Evolutionary conservation across 805 yeast species (phyloP), one percentile per base, ranked within the genome.

Genomic region (Wickerhamomyces sydowiorum): DNA sequence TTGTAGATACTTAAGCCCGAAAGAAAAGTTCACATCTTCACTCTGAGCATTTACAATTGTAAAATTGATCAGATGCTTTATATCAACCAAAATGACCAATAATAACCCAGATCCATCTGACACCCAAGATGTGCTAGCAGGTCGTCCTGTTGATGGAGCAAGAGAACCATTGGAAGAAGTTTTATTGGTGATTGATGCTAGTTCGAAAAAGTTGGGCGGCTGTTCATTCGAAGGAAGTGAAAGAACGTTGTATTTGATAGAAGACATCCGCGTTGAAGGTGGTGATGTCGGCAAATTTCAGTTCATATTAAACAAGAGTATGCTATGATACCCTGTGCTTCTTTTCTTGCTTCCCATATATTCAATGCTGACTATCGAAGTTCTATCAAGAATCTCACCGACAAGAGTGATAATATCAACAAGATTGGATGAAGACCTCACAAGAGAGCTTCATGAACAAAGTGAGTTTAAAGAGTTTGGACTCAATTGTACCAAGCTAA

Each of bases 341-440:
- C 34, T 36, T 6, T 4, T 17, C 12, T 23, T 21, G 35, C 24
- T 25, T 13, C 12, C 5, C 15, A 23, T 7, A 32, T 7, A 42
- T 20, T 21, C 21, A 4, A 18, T 42, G 14, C 25, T 42, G 15
- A 18, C 35, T 9, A 13, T 15, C 17, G 33, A 22, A 18, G 40
- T 38, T n/a, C n/a, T 44, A 23, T 40, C 39, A 18, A 15, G 18
- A 14, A 1, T 15, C 2, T 20, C n/a, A 2, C 42, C 42, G 4
- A 34, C 37, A 15, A 39, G 27, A 12, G 37, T 34, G 5, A 20
- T 39, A 2, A 3, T 39, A 4, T 34, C 42, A 7, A 17, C 23
- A 5, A 25, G 34, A 17, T 27, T 39, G 14, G 37, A 39, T n/a
- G 38, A 39, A 28, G 38, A 28, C 5, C 4, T 39, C 14, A n/a